Conservation (phyloP, 257 asterid genomes). For the Knoxia roxburghii region DNA sequence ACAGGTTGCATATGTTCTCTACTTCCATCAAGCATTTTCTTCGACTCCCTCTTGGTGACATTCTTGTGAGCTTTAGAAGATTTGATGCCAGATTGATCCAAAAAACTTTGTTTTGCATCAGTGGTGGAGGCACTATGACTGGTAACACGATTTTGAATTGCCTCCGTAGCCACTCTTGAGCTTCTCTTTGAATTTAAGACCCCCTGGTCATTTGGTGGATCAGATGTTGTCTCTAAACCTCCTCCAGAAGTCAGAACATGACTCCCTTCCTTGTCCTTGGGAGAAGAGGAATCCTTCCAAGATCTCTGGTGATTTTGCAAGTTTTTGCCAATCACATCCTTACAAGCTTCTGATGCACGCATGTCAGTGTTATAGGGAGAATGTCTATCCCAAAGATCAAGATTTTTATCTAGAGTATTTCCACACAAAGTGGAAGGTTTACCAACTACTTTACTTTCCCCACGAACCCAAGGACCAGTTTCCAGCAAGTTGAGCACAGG, state of each 20-base stretch:
- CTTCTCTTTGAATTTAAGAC: constrained; percentile 27
- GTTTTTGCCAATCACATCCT: constrained; percentile 23
- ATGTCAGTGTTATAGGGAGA: constrained; percentile 14
- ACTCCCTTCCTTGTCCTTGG: constrained; percentile 21
- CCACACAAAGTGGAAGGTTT: constrained; percentile 18
- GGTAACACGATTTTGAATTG: constrained; percentile 25
- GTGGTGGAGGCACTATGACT: constrained; percentile 25
- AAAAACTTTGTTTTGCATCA: constrained; percentile 21
- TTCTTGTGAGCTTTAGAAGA: constrained; percentile 24
- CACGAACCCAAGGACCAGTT: constrained; percentile 13
- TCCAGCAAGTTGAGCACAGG: constrained; percentile 20
- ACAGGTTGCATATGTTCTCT: constrained; percentile 30
- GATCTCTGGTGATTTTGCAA: constrained; percentile 20
- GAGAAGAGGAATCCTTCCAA: constrained; percentile 24
- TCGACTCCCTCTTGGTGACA: constrained; percentile 34
- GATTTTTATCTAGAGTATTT: constrained; percentile 20
- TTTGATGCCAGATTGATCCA: constrained; percentile 30
- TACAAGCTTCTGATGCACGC: constrained; percentile 21
- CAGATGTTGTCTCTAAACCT: constrained; percentile 22
- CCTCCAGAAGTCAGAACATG: constrained; percentile 15
- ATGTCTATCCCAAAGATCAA: constrained; percentile 17
- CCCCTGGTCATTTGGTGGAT: constrained; percentile 26
- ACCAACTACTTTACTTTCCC: constrained; percentile 10
- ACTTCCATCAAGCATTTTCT: constrained; percentile 28
- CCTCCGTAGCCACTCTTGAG: constrained; percentile 23